Base-by-base conservation (phyloP, 805 yeast species). In the Yarrowia keelungensis region DNA sequence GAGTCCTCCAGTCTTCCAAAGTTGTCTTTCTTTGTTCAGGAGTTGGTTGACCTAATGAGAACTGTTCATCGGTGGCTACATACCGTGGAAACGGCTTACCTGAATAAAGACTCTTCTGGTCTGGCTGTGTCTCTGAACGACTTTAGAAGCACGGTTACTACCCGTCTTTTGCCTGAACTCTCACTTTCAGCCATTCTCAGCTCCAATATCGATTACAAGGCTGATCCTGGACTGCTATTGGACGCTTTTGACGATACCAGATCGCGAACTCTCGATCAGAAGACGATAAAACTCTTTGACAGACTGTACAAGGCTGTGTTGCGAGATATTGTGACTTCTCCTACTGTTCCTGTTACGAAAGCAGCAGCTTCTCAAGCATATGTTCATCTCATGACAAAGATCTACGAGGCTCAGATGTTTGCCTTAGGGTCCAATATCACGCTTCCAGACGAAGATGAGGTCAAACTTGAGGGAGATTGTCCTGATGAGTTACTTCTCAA, bases 91-190 rank as follows among this genome's bases (percentile, higher is more conserved):
- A 32, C 16, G 14, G 65, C 35, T 2, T 59, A 59, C 14, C 32
- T 59, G 12, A 59, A 59, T 14, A 59, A 59, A 32, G 65, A 59
- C 35, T 3, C 42, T 2, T 59, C 47, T 11, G 51, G 65, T 7
- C 19, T 59, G 19, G 65, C 65, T 22, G 65, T 59, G 35, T 59
- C 65, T 32, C 36, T 59, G 35, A 59, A 43, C 38, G 65, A 59
- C 19, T 59, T 59, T 14, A 8, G 65, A 43, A 11, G 11, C 12
- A 42, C 42, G 2, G 51, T 59, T 4, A 8, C 12, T 8, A 14
- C 32, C 8, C 39, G 51, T 22, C 5, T 59, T 3, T 35, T 16
- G 5, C 42, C 65, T 0, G 51, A 45, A 45, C 15, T 59, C n/a
- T 11, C 26, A n/a, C 42, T 59, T 1, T 41, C 65, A 1, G 65